phyloP scores from a whole-genome alignment of 2,329 filamentous ascomycete species.

The Colletotrichum sp. region DNA sequence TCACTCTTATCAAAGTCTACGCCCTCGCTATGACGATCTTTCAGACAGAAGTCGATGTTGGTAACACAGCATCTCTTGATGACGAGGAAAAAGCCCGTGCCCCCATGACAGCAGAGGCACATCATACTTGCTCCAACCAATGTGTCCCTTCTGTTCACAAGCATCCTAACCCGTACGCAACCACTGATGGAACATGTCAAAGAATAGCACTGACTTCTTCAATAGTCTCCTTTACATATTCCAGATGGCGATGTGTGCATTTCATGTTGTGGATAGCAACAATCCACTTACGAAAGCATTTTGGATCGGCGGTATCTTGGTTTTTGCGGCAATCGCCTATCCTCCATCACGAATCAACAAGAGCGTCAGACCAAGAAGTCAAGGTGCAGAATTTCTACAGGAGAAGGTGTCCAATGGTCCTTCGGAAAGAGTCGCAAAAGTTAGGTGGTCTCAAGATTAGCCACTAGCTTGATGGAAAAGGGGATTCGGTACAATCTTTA shows the following conservation, averaged over 20 bases:
- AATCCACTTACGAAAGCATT: rapidly evolving
- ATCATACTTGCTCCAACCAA: background rate
- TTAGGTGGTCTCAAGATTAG: background rate
- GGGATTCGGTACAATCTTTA: rapidly evolving
- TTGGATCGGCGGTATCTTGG: background rate
- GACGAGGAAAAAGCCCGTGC: background rate
- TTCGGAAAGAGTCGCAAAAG: background rate
- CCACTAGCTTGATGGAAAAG: background rate
- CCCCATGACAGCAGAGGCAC: background rate
- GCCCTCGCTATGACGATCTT: background rate
- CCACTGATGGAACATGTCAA: background rate
- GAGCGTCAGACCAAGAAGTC: background rate
- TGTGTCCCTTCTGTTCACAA: background rate
- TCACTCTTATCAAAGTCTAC: background rate
- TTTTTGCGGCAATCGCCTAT: background rate
- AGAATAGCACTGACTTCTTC: background rate
- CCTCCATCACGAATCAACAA: background rate
- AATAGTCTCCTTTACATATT: background rate
- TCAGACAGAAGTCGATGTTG: background rate
- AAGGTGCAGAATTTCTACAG: background rate
- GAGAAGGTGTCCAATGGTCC: rapidly evolving
- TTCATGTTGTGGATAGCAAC: background rate
- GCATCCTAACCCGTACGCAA: background rate
- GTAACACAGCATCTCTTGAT: background rate
- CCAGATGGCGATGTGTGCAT: background rate